Evolutionary conservation across 2,329 filamentous ascomycete species (phyloP), one percentile per base, ranked within the genome.

Genomic region (Leptosphaerulina australis): DNA sequence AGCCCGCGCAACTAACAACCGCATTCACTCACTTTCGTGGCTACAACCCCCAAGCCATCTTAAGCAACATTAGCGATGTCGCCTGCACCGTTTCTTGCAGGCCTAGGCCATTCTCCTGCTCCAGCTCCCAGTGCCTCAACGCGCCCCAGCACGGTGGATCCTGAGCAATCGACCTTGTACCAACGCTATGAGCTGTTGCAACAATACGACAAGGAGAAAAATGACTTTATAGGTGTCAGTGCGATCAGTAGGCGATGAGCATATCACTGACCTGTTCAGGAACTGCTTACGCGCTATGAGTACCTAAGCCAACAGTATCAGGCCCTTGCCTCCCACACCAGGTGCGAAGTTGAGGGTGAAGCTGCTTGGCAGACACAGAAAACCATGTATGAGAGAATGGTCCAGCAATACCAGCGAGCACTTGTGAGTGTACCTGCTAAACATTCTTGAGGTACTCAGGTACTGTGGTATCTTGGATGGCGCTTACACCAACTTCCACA

Each of bases 271-370:
- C 47, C 14, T n/a, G 1, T 20, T 5, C 35, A 76, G 71, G 75
- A 77, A 50, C 53, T 78, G 10, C 59, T 77, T 30, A 61, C 55
- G 21, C 69, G 74, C n/a, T 74, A 77, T 55, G 68, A 75, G 37
- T 67, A 64, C 44, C 50, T 76, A 5, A 55, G 55, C 28, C 64
- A 70, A 25, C 60, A 73, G 55, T 66, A 72, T 29, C 50, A 65
- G 21, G 43, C 59, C 5, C 55, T 70, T 34, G 43, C 58, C n/a
- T 49, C 64, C 10, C 59, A 68, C 22, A 57, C 61, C 26, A 54
- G 66, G 10, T 54, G 50, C 11, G 63, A 73, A 30, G 62, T 45
- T 29, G 56, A 64, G n/a, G 58, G 52, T 31, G 28, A 60, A 14
- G 22, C 46, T 22, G 25, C 50, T 6, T 63, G 59, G 53, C 60